phyloP scores from a whole-genome alignment of 2,329 filamentous ascomycete species.

The Sporothrix luriei region DNA sequence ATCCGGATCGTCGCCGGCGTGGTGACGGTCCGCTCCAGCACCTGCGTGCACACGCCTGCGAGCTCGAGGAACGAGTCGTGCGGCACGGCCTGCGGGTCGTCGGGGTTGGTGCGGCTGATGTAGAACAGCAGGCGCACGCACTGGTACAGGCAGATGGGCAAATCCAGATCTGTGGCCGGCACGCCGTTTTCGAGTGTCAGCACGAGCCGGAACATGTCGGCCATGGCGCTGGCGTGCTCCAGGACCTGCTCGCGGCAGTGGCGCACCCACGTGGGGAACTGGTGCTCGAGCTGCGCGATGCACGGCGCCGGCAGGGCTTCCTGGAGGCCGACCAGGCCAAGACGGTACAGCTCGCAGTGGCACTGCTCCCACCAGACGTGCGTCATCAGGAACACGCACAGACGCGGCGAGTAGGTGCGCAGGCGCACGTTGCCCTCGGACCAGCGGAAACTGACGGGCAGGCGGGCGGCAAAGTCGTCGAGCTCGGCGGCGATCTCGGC shows the following conservation, averaged over 20 bases:
- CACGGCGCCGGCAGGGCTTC: constrained; percentile 53
- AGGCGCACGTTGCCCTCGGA: constrained; percentile 59
- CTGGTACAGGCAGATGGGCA: constrained; percentile 59
- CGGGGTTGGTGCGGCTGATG: constrained; percentile 50
- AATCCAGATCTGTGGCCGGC: constrained; percentile 58
- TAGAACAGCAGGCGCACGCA: constrained; percentile 58
- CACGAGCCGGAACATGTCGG: constrained; percentile 57
- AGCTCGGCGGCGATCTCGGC: constrained; percentile 52
- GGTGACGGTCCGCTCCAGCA: constrained; percentile 55
- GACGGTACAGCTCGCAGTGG: constrained; percentile 59
- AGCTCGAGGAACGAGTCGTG: constrained; percentile 53
- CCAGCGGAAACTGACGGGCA: constrained; percentile 60
- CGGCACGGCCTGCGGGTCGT: constrained; percentile 47
- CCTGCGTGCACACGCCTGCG: constrained; percentile 54
- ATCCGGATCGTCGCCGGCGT: constrained; percentile 56
- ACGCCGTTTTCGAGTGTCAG: constrained; percentile 54
- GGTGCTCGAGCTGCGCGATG: constrained; percentile 48
- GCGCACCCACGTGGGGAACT: constrained; percentile 50
- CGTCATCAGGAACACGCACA: constrained; percentile 63
- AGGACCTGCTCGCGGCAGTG: constrained; percentile 56
- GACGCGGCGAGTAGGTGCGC: constrained; percentile 58
- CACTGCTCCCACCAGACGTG: constrained; percentile 63
- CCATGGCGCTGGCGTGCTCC: constrained; percentile 58
- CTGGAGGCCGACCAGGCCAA: constrained; percentile 55
- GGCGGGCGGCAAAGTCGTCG: constrained; percentile 55